Percentiles rank a stretch among this genome's conserved stretches.
Evolutionary conservation across 1,284 basidiomycete species (phyloP).

Genomic region (Flammula alnicola): DNA sequence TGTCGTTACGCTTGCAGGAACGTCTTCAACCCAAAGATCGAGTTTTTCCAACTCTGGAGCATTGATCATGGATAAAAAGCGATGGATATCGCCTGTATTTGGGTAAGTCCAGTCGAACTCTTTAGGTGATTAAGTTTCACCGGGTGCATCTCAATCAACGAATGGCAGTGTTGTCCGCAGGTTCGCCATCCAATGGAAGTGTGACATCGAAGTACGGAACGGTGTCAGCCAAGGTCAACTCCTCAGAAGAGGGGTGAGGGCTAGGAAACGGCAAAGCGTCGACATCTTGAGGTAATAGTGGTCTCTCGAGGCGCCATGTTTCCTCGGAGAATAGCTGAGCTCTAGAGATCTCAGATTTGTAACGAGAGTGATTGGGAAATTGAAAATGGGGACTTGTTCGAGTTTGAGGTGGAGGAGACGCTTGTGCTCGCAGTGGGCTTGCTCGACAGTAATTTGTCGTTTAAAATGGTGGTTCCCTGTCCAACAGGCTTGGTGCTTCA

Average conservation of each 20-base stretch:
- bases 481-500: constrained; percentile 16
- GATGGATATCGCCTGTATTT: constrained; percentile 35
- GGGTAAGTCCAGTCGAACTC: constrained; percentile 45
- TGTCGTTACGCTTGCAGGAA: constrained; percentile 22
- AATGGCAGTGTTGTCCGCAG: constrained; percentile 6
- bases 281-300: constrained; percentile 39
- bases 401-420: constrained; percentile 42
- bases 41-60: constrained; percentile 39
- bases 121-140: constrained; percentile 37
- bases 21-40: constrained; percentile 41
- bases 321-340: constrained; percentile 40
- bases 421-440: constrained; percentile 13
- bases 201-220: constrained; percentile 40
- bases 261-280: constrained; percentile 40
- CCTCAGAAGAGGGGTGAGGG: constrained; percentile 43
- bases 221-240: constrained; percentile 45
- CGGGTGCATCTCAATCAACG: constrained; percentile 15
- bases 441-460: background rate
- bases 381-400: constrained; percentile 43
- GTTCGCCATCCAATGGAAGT: constrained; percentile 8
- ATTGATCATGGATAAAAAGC: constrained; percentile 40
- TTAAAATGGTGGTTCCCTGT: constrained; percentile 8
- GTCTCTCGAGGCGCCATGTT: constrained; percentile 23
- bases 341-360: constrained; percentile 44
- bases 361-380: constrained; percentile 39